phyloP scores from a whole-genome alignment of 371 early-diverging fungal genomes.

The Thermomucor indicae-seudaticae region DNA sequence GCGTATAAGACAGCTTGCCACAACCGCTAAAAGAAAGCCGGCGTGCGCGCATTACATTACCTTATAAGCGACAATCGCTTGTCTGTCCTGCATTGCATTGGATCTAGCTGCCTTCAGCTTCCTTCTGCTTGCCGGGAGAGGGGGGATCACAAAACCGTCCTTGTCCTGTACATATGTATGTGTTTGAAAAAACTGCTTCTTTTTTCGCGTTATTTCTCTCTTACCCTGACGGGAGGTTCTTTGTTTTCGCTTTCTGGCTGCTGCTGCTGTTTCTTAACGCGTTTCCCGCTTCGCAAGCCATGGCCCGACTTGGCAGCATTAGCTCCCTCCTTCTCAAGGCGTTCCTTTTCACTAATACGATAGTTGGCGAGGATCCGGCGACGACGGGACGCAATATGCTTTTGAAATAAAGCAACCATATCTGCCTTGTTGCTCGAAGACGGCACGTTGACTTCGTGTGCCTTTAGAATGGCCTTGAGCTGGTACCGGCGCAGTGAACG shows the following conservation, averaged over 20 bases:
- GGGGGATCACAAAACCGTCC: not conserved
- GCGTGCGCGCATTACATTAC: too few species aligned
- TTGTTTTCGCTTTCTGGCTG: too few species aligned
- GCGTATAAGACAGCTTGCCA: too few species aligned
- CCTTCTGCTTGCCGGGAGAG: not conserved
- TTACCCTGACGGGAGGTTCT: too few species aligned
- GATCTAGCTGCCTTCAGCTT: not conserved
- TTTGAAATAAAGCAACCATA: conserved; percentile 5
- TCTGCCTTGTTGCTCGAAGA: not conserved
- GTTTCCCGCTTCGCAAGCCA: too few species aligned
- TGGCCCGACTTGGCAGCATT: too few species aligned
- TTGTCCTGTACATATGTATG: not conserved
- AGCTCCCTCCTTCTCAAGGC: conserved; percentile 1
- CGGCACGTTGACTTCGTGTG: not conserved
- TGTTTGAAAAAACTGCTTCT: too few species aligned
- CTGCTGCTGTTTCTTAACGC: too few species aligned
- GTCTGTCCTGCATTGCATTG: too few species aligned
- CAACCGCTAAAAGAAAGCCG: too few species aligned
- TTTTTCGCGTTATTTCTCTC: not conserved
- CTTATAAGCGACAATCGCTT: too few species aligned
- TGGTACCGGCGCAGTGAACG: conserved; percentile 8
- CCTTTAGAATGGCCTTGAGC: conserved; percentile 10
- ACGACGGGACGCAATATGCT: not conserved
- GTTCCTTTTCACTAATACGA: not conserved
- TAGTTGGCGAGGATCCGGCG: conserved; percentile 5